A percentile compares a stretch with the other conserved stretches of the same genome.
phyloP scores from a whole-genome alignment of 1,139 yeast genomes.

The Taiozyma sp. region DNA sequence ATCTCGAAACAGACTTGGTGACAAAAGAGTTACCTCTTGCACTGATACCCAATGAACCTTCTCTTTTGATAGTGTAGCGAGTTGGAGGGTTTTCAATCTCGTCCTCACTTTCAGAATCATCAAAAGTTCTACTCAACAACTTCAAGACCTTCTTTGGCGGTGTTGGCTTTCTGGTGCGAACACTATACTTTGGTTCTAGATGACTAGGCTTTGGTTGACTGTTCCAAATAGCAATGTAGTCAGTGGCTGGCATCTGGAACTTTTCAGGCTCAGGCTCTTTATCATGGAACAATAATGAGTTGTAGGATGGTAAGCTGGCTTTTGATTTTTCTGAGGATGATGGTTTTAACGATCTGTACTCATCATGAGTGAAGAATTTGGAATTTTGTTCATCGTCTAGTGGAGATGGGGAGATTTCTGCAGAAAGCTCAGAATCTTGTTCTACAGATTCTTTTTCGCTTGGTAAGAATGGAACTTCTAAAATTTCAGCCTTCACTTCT shows the following conservation, averaged over 20 bases:
- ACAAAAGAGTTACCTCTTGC: conserved; percentile 14
- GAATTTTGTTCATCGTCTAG: background rate
- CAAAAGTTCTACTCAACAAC: conserved; percentile 12
- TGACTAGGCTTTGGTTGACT: conserved; percentile 16
- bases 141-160: conserved; percentile 20
- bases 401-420: background rate
- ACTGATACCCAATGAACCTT: background rate
- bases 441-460: background rate
- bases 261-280: conserved; percentile 14
- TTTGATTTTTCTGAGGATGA: conserved; percentile 3
- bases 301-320: conserved; percentile 17
- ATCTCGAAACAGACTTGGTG: conserved; percentile 17
- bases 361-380: background rate
- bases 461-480: background rate
- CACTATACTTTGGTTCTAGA: conserved; percentile 20
- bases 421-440: background rate
- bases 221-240: conserved; percentile 23
- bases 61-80: conserved; percentile 3
- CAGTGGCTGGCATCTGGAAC: conserved; percentile 12
- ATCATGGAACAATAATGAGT: conserved; percentile 21
- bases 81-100: conserved; percentile 6
- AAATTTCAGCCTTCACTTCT: background rate
- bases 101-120: conserved; percentile 6
- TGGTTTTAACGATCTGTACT: conserved; percentile 5
- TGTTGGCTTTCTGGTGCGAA: conserved; percentile 10